Conservation (phyloP, 768 basidiomycete genomes). For the Chalciporus pseudorubinellus region DNA sequence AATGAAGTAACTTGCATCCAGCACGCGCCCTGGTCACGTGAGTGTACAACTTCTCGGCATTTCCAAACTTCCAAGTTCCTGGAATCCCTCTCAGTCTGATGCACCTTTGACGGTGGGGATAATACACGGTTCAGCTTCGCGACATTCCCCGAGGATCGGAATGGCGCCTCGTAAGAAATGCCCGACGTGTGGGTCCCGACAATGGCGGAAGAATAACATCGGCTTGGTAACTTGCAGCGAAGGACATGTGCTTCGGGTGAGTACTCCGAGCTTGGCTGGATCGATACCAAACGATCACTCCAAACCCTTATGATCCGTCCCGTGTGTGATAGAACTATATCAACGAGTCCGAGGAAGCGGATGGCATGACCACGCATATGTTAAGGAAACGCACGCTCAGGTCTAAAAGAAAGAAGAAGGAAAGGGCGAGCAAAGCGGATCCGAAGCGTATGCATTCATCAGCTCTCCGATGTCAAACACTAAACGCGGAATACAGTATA, state of each 20-base stretch:
- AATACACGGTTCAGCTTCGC: neutral
- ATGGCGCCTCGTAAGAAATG: slow-evolving; percentile 68
- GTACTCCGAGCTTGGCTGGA: slow-evolving; percentile 8
- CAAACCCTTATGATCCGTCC: neutral
- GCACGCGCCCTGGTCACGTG: slow-evolving; percentile 15
- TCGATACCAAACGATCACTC: neutral
- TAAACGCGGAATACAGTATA: slow-evolving; percentile 56
- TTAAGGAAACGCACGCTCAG: slow-evolving; percentile 68
- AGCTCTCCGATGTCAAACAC: neutral
- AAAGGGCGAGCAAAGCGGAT: slow-evolving; percentile 50
- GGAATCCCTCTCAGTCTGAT: neutral
- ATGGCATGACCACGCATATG: slow-evolving; percentile 58
- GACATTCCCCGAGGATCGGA: neutral
- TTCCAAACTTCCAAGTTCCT: too few species aligned
- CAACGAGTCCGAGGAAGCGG: slow-evolving; percentile 73
- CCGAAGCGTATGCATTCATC: slow-evolving; percentile 47
- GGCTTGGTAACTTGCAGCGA: slow-evolving; percentile 86
- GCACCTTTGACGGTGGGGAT: neutral
- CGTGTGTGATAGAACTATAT: slow-evolving; percentile 63
- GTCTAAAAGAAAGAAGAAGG: slow-evolving; percentile 51
- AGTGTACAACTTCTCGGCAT: neutral
- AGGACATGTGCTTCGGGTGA: slow-evolving; percentile 86
- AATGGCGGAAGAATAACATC: slow-evolving; percentile 85
- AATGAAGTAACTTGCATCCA: too few species aligned
- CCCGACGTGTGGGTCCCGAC: slow-evolving; percentile 74